phyloP scores from a whole-genome alignment of 257 asterid species.

The Nicotiana benthamiana region DNA sequence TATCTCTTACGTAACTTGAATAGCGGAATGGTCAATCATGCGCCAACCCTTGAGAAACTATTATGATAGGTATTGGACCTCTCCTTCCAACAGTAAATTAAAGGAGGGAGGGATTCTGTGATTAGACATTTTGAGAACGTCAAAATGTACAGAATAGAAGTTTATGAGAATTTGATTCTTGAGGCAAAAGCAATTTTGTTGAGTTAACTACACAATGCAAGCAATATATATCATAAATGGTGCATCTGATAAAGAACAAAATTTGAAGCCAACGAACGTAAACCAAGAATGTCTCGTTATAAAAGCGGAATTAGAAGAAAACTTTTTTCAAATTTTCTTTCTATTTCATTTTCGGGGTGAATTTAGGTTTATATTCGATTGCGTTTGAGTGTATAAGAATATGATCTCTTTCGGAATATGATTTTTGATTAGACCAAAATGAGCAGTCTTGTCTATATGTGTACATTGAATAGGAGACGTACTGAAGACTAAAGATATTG shows the following conservation, averaged over 20 bases:
- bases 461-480: not conserved
- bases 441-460: not conserved
- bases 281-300: not conserved
- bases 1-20: too few species aligned
- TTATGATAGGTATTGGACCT: too few species aligned
- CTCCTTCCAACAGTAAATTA: too few species aligned
- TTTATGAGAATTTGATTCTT: not conserved
- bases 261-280: not conserved
- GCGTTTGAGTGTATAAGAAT: not conserved
- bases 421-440: not conserved
- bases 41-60: too few species aligned
- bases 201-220: not conserved
- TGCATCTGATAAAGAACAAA: not conserved
- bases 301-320: not conserved
- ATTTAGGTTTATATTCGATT: not conserved
- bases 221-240: not conserved
- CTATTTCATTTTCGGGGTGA: not conserved
- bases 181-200: not conserved
- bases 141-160: too few species aligned
- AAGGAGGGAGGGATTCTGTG: too few species aligned
- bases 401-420: not conserved
- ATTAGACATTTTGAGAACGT: not conserved
- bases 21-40: too few species aligned
- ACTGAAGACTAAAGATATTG: not conserved
- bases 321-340: not conserved